A percentile compares a stretch with the other conserved stretches of the same genome.
Conservation (phyloP, 192 early-diverging fungal genomes). For the Backusella sp. region DNA sequence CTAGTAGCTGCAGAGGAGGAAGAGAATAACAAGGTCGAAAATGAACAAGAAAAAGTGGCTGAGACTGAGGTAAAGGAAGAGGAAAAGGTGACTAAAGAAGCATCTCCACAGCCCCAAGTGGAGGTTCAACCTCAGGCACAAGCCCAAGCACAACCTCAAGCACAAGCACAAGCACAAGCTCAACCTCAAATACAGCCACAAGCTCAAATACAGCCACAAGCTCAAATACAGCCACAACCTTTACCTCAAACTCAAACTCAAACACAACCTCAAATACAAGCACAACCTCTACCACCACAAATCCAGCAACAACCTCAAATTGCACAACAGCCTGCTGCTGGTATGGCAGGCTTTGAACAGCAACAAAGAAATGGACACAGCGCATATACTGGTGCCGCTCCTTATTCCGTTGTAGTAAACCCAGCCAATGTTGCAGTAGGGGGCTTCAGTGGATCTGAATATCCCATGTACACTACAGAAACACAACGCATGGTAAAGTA, state of each 20-base stretch:
- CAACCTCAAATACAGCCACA: background rate
- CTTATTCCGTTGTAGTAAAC: constrained; percentile 13
- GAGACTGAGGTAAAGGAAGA: background rate
- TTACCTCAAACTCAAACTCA: too few species aligned
- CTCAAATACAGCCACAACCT: background rate
- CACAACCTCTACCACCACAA: background rate
- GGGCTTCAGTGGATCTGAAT: background rate
- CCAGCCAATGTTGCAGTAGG: background rate
- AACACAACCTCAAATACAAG: background rate
- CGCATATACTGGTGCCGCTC: background rate
- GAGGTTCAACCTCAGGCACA: background rate
- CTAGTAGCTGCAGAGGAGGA: background rate
- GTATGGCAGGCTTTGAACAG: background rate
- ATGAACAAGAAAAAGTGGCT: background rate
- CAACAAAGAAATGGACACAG: constrained; percentile 7
- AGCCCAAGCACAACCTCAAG: background rate
- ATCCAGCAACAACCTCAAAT: background rate
- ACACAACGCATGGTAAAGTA: constrained; percentile 1
- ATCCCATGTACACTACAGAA: background rate
- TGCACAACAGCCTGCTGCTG: background rate
- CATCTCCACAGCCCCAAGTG: background rate
- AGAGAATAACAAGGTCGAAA: background rate
- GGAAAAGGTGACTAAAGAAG: background rate
- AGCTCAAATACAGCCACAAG: background rate
- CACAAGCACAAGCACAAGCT: background rate